These are phyloP conservation scores for Podaxis rugospora DNA, from an alignment of 768 basidiomycete species.

Conservation along the genomic window DNA sequence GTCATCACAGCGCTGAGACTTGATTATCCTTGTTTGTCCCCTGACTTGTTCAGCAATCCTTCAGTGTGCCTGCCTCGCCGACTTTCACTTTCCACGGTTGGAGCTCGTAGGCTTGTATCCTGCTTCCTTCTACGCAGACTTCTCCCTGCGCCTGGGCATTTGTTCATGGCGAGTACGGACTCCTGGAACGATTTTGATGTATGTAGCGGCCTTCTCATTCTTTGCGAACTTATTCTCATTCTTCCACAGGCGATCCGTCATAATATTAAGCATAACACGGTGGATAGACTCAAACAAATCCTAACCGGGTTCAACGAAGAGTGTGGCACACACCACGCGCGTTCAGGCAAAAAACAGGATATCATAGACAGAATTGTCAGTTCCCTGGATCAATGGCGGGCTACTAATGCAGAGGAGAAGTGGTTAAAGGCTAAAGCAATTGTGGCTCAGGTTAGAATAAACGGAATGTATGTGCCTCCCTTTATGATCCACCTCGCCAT, in stretches of 20 bases:
- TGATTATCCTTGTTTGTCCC: constrained; percentile 19
- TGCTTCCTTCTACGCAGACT: constrained; percentile 7
- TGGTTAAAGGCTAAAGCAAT: constrained; percentile 70
- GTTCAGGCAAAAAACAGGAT: constrained; percentile 85
- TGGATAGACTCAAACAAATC: constrained; percentile 83
- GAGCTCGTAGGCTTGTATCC: background rate
- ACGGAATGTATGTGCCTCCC: constrained; percentile 55
- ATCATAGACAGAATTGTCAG: constrained; percentile 71
- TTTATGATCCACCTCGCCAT: constrained; percentile 5
- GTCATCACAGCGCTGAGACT: constrained; percentile 5
- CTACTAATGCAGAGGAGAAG: constrained; percentile 50
- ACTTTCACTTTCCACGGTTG: constrained; percentile 14
- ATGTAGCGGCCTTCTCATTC: constrained; percentile 19
- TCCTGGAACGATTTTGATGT: constrained; percentile 77
- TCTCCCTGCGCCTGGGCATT: constrained; percentile 5
- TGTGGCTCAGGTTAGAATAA: constrained; percentile 58
- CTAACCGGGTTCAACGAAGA: constrained; percentile 75
- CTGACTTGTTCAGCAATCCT: constrained; percentile 8
- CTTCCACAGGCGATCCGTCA: constrained; percentile 58
- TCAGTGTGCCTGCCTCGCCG: constrained; percentile 1
- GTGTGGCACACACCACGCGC: constrained; percentile 61
- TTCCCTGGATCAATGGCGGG: constrained; percentile 59
- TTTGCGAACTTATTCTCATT: constrained; percentile 15
- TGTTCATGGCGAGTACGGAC: constrained; percentile 55
- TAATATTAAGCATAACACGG: constrained; percentile 72